Evolutionary conservation across 208 protist genomes (phyloP), one percentile per base, ranked within the genome.

Genomic region (Trypanosoma brucei): DNA sequence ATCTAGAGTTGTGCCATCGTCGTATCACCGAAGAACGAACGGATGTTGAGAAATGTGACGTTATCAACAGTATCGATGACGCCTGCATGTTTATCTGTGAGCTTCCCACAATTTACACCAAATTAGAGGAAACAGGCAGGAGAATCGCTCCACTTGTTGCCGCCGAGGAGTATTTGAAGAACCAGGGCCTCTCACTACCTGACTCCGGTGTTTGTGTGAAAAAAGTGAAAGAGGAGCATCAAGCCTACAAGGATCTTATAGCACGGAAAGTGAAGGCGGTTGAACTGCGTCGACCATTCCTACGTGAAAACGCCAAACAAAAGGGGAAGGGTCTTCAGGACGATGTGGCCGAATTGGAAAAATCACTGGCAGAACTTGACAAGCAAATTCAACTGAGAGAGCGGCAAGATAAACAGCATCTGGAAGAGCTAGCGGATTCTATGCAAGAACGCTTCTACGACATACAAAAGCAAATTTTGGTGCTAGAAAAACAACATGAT

Each of bases 191-290:
- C 83, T 59, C 82, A 37, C 96, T 98, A 52, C 96, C 97, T 7
- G 73, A 85, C 3, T 88, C 89, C 55, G 99, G 97, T 96, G 79
- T 98, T 36, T 83, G 92, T 64, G 79, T 74, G 40, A 77, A 95
- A 30, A 78, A 84, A 50, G 71, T 99, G 14, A 84, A 93, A 31
- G 85, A 92, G 46, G 97, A 98, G 74, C 98, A 90, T 83, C 73
- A 55, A 30, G 83, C 95, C 9, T 91, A 98, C 46, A 86, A 86
- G 31, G 92, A 98, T 45, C 83, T 98, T 36, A 81, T 99, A 34
- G 83, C 86, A 7, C 76, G 84, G 44, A 96, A 97, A 75, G 81
- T 96, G 38, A 93, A 92, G 62, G 76, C 84, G 9, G 64, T 98
- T 37, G 79, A 97, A 61, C 62, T 81, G 48, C 89, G 89, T 49